phyloP scores from a whole-genome alignment of 257 asterid genomes.

The Scutellaria galericulata region DNA sequence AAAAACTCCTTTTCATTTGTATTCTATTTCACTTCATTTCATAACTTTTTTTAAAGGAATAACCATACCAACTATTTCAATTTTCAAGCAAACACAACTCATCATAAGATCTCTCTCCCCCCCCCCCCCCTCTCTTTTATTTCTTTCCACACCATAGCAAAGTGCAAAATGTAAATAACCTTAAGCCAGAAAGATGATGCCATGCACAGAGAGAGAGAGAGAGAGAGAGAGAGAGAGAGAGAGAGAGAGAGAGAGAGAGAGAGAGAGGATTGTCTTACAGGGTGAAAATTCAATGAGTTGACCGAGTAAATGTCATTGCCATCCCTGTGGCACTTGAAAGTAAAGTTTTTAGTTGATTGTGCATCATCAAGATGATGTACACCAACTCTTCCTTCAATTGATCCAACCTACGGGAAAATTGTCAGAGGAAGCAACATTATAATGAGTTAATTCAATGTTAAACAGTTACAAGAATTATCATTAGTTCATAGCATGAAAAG shows the following conservation, averaged over 20 bases:
- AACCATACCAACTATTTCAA: not conserved
- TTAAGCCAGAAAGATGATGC: constrained; percentile 6
- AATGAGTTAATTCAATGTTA: constrained; percentile 10
- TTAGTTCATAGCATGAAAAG: not conserved
- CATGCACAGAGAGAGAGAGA: constrained; percentile 3
- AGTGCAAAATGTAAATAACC: not conserved
- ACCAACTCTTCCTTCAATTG: constrained; percentile 97
- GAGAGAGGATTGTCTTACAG: constrained; percentile 56
- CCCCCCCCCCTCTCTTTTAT: too few species aligned
- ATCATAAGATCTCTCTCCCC: not conserved
- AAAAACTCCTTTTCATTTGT: not conserved
- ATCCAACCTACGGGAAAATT: constrained; percentile 66
- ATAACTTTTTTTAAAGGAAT: not conserved
- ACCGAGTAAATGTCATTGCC: constrained; percentile 80
- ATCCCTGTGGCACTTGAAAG: constrained; percentile 96
- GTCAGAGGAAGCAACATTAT: constrained; percentile 3
- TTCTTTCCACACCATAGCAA: not conserved
- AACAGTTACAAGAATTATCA: not conserved
- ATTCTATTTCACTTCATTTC: too few species aligned
- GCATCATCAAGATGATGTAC: constrained; percentile 89
- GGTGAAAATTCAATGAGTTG: constrained; percentile 87
- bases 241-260: too few species aligned
- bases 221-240: not conserved
- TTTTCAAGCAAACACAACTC: not conserved
- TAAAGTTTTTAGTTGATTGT: constrained; percentile 71